phyloP scores from a whole-genome alignment of 2,329 filamentous ascomycete species.

The Blastomyces silverae region DNA sequence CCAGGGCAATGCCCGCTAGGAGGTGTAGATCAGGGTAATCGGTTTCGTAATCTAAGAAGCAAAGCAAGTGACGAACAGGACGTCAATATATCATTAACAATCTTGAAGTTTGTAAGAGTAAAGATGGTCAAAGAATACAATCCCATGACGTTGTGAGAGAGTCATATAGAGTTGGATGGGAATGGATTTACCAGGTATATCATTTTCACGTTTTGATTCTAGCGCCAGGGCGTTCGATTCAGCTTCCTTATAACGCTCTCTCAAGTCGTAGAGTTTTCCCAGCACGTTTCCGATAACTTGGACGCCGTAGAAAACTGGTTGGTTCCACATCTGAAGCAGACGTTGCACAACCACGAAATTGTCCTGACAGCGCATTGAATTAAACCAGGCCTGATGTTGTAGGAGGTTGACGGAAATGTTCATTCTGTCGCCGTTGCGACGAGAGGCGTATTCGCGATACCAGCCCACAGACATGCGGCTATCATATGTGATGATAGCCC shows the following conservation, averaged over 20 bases:
- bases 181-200: neutral
- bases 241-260: neutral
- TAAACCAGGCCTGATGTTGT: slow-evolving; percentile 10
- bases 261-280: neutral
- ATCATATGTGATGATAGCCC: slow-evolving; percentile 15
- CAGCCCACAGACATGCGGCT: slow-evolving; percentile 13
- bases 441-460: slow-evolving; percentile 15
- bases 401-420: slow-evolving; percentile 10
- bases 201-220: neutral
- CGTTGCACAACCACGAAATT: slow-evolving; percentile 13
- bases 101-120: too few relatives aligned
- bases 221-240: neutral
- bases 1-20: neutral
- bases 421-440: slow-evolving; percentile 6
- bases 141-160: neutral
- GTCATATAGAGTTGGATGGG: neutral
- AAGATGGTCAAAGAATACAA: neutral
- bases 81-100: neutral
- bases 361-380: slow-evolving; percentile 11
- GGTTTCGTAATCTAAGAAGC: neutral
- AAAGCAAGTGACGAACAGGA: neutral
- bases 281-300: slow-evolving; percentile 8
- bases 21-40: neutral
- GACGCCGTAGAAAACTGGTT: slow-evolving; percentile 10
- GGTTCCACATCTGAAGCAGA: slow-evolving; percentile 13